Evolutionary conservation across 768 basidiomycete genomes (phyloP), one percentile per base, ranked within the genome.

Genomic region (Amanita subjunquillea): DNA sequence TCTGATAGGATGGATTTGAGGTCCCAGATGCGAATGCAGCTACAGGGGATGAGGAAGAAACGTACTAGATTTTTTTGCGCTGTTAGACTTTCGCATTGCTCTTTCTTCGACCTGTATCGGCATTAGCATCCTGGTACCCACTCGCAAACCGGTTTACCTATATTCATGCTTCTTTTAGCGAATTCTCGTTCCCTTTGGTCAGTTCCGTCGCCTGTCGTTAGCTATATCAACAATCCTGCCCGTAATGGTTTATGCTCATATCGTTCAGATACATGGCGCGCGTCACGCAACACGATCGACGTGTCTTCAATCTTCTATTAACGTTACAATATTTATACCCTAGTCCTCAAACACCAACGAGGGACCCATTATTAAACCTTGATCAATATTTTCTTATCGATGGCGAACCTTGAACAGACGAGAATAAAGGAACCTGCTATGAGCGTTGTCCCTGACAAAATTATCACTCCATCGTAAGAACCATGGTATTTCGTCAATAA

Each of bases 1-100:
- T 42, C 39, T 44, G 25, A 53, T 67, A 95, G 92, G 92, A 94
- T 10, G 93, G 92, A 50, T 94, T 94, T 60, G 93, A 94, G 63
- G 90, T 93, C 10, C 91, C 92, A 2, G 89, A 91, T 6, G 74
- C 55, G 42, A 67, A 60, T 30, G 73, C 61, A 30, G 58, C 68
- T 0, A 20, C 45, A 13, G 75, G 74, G 22, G 88, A 89, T 50
- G 89, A 92, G 66, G 89, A 91, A 68, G 87, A 91, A 70, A 89
- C 87, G 40, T 85, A 85, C 65, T 85, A 55, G 29, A 55, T 32
- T 37, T 20, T 17, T 25, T 25, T 50, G 45, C 41, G 30, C 12
- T 50, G 25, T 36, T 23, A 37, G 41, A 34, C 29, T 50, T 48
- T 25, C 10, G 34, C 38, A 29, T 42, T 41, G 38, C 23, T 13